Conservation (phyloP, 108 stramenopile genomes). For the Chaetoceros tenuissimus region DNA sequence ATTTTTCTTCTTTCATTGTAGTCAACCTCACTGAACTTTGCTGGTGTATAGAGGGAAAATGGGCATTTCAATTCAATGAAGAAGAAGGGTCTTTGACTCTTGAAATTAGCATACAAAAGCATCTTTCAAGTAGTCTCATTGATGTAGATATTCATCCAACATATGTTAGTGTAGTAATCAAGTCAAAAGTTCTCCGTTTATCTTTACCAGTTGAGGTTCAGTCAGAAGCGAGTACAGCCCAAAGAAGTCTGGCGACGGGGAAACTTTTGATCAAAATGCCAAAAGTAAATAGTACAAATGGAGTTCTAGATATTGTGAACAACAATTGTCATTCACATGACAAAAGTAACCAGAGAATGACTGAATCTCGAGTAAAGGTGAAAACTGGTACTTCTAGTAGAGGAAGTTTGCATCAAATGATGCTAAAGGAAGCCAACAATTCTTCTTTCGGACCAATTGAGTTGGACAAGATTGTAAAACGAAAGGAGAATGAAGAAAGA, state of each 20-base stretch:
- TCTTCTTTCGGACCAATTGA: slow-evolving; percentile 4
- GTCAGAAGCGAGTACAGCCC: slow-evolving; percentile 32
- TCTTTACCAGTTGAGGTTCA: slow-evolving; percentile 57
- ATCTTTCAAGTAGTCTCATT: slow-evolving; percentile 66
- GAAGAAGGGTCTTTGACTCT: slow-evolving; percentile 33
- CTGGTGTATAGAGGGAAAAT: slow-evolving; percentile 21
- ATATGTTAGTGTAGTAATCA: slow-evolving; percentile 71
- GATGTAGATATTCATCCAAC: slow-evolving; percentile 84
- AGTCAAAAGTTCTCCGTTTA: slow-evolving; percentile 66
- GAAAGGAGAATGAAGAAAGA: slow-evolving; percentile 21
- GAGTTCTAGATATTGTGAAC: slow-evolving; percentile 12
- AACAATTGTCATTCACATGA: neutral
- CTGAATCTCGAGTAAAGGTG: no score
- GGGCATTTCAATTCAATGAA: slow-evolving; percentile 1
- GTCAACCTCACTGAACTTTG: slow-evolving; percentile 54
- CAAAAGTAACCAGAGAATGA: no score
- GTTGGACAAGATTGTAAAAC: slow-evolving; percentile 7
- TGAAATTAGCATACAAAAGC: slow-evolving; percentile 41
- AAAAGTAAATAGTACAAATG: slow-evolving; percentile 37
- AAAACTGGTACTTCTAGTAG: slow-evolving; percentile 5
- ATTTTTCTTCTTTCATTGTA: no score
- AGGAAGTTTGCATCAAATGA: slow-evolving; percentile 1
- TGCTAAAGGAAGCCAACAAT: neutral
- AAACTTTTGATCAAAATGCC: slow-evolving; percentile 75
- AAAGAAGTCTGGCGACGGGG: slow-evolving; percentile 64